Percentiles rank a stretch among this genome's conserved stretches.
Conservation (phyloP, 2,329 filamentous ascomycete genomes). For the Microcera coccophila region DNA sequence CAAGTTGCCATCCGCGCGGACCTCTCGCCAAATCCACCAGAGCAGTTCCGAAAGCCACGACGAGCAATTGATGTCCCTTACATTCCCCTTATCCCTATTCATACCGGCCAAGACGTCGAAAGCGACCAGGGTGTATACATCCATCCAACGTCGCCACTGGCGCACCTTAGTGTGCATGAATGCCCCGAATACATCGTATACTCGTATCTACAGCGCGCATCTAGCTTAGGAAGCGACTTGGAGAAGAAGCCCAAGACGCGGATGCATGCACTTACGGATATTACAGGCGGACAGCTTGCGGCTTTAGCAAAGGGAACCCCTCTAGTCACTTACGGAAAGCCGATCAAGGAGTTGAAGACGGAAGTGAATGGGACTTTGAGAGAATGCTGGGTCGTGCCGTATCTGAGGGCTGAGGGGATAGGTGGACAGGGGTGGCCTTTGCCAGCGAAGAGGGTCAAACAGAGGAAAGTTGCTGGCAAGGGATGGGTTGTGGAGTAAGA, state of each 20-base stretch:
- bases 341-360: slow-evolving; percentile 72
- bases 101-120: slow-evolving; percentile 38
- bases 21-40: slow-evolving; percentile 68
- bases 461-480: slow-evolving; percentile 66
- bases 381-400: slow-evolving; percentile 81
- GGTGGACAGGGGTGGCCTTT: slow-evolving; percentile 77
- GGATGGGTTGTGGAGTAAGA: slow-evolving; percentile 67
- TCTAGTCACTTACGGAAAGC: slow-evolving; percentile 80
- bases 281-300: slow-evolving; percentile 71
- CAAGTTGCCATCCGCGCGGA: slow-evolving; percentile 91
- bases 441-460: slow-evolving; percentile 77
- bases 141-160: slow-evolving; percentile 78
- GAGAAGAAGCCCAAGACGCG: slow-evolving; percentile 67
- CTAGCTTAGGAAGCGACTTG: slow-evolving; percentile 45
- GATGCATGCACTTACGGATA: slow-evolving; percentile 82
- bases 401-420: slow-evolving; percentile 63
- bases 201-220: slow-evolving; percentile 71
- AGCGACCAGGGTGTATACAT: slow-evolving; percentile 73
- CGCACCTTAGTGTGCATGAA: slow-evolving; percentile 63
- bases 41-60: slow-evolving; percentile 63
- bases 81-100: slow-evolving; percentile 72
- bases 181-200: slow-evolving; percentile 88
- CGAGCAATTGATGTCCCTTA: slow-evolving; percentile 93
- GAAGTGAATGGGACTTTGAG: slow-evolving; percentile 45
- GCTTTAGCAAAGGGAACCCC: slow-evolving; percentile 80